Percentiles rank a stretch among this genome's conserved stretches.
phyloP scores from a whole-genome alignment of 192 early-diverging fungal genomes.

The Radiomyces spectabilis region DNA sequence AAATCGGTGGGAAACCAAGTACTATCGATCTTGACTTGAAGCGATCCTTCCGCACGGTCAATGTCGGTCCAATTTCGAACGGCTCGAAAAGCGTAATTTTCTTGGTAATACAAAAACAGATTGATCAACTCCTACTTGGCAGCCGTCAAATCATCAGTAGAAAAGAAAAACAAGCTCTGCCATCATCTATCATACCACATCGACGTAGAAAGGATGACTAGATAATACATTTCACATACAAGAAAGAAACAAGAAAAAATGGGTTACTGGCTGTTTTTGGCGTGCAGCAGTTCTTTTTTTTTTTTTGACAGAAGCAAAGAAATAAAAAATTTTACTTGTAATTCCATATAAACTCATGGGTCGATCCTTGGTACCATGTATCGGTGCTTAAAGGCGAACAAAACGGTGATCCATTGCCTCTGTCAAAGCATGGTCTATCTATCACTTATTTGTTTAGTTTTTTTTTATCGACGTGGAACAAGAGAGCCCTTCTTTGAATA shows the following conservation, averaged over 20 bases:
- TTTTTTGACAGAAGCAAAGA: too few species aligned
- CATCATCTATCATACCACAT: too few species aligned
- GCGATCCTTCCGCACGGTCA: background rate
- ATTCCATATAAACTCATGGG: conserved; percentile 19
- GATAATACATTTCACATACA: too few species aligned
- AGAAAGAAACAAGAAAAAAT: too few species aligned
- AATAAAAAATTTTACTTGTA: conserved; percentile 9
- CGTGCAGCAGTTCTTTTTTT: too few species aligned
- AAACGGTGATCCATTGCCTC: conserved; percentile 1
- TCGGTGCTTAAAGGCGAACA: conserved; percentile 5
- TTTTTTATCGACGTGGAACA: too few species aligned
- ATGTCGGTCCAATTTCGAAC: conserved; percentile 3
- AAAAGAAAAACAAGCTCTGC: too few species aligned
- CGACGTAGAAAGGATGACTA: conserved; percentile 6
- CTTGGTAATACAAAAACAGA: background rate
- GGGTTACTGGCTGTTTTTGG: too few species aligned
- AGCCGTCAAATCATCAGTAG: too few species aligned
- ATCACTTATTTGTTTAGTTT: too few species aligned
- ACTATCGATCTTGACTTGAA: background rate
- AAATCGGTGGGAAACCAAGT: conserved; percentile 1
- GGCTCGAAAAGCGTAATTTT: background rate
- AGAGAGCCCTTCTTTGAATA: too few species aligned
- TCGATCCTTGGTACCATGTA: conserved; percentile 13
- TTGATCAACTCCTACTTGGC: background rate
- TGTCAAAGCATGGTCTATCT: too few species aligned